Base-by-base conservation (phyloP, 345 rosid species). In the Conringia planisiliqua region DNA sequence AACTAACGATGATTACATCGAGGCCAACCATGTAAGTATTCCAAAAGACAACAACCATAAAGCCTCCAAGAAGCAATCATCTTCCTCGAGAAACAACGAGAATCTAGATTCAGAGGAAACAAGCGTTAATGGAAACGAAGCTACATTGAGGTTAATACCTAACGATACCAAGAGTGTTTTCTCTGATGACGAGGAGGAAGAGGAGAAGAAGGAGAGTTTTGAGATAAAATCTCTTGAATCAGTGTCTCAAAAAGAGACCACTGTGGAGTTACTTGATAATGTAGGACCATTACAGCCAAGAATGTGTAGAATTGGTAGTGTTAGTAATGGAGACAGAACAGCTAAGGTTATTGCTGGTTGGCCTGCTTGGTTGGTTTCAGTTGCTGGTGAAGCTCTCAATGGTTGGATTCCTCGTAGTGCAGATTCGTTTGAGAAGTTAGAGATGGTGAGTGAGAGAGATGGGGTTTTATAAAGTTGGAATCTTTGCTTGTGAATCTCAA, bases 391-490 rank as follows among this genome's bases (percentile, higher is more conserved):
- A 84, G 97, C 97, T 64, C 84, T 95, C 74, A 82, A 79, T 50
- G 99, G 99, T 5, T 95, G 99, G 99, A 78, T 88, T 63, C 99
- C 99, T 46, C 86, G 97, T 47, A 82, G 77, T 69, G 92, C 97
- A 0, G 97, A 95, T 36, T 92, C 99, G 4, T 95, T 92, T 35
- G 96, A 95, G 89, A 95, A 86, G 86, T 73, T 95, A 62, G 99
- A 90, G 66, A 95, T 92, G 97, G 99, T 92, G 46, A 62, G 43
- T 77, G 80, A 18, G 4, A 47, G n/a, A 30, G 33, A 30, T 4
- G 33, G 33, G 44, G 58, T 10, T 35, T 47, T 0, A 36, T 26
- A 10, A 26, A 18, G 1, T 54, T 61, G 4, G 46, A 32, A 35
- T 68, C 36, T 68, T 55, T 75, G 13, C n/a, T 17, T 56, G 51